Base-by-base conservation (phyloP, 2,329 filamentous ascomycete genomes). In the Xylaria sp. region DNA sequence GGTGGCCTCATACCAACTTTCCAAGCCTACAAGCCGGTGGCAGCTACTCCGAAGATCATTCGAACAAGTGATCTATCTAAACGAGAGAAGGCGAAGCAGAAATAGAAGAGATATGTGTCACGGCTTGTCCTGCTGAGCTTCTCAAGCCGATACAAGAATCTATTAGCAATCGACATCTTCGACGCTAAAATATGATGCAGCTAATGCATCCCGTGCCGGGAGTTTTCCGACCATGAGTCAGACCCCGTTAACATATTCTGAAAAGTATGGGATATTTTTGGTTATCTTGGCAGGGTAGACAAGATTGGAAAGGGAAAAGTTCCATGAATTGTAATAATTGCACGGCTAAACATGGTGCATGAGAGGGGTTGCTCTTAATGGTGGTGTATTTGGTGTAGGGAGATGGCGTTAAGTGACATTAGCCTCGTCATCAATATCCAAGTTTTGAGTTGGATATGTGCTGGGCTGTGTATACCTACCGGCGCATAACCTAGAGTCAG, bases 1-100 rank as follows among this genome's bases (percentile, higher is more conserved):
- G 91, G 92, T 68, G 93, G 89, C 78, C 97, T 97, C 77, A 79
- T 97, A 58, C 96, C 96, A 1, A 87, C 81, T 3, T 57, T 85
- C 11, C 73, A 65, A 1, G 76, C 81, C 0, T 89, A 87, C 73
- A 76, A 77, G 69, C 71, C 81, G 13, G 80, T 80, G 6, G 69
- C 65, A n/a, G 68, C 50, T 57, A 76, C 66, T 65, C 81, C 84
- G 51, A 86, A 82, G 74, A 69, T 86, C 29, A 84, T 86, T 69
- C 81, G 81, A 65, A 83, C 84, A 0, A 86, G 84, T 73, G 84
- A 86, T 45, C 72, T 86, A 31, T 81, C 79, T 49, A 84, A 84
- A 75, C 79, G 76, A 67, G 78, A 82, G 69, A 76, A 80, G 68
- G 73, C 81, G 58, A 82, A 82, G 74, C 73, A 80, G 56, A 81